Evolutionary conservation across 164 flowering plant species (phyloP), one percentile per base, ranked within the genome.

Genomic region (Berberis thunbergii): DNA sequence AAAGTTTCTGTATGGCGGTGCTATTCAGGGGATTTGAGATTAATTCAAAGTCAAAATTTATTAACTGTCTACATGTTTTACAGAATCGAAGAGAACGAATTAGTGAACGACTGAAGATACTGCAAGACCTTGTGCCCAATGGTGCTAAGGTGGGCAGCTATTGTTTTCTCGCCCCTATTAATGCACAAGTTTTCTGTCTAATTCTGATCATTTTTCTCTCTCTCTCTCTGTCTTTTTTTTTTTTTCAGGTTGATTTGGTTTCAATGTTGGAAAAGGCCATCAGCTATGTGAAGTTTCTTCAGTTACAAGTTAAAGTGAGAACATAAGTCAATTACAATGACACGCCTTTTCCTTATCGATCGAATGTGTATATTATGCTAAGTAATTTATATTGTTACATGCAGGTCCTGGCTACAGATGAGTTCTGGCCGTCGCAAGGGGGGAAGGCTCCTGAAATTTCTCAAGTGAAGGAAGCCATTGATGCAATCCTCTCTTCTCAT

Each of bases 211-310:
- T 49, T 46, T 46, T 49, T 12, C 50, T 49, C 59, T 43, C 26
- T 11, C 53, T 8, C 26, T 43, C 43, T 26, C 11, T 9, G 9
- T 26, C 6, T 60, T 4, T 11, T 59, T n/a, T 13, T n/a, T 63
- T 64, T 65, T 1, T 58, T 41, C 77, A 90, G 97, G 96, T 90
- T 75, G 98, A 93, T 81, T 69, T 93, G 76, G 96, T 90, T 3
- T 90, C 97, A 50, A 93, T 93, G 98, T 66, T 93, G 54, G 98
- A 93, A 68, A 90, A 93, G 74, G 97, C 98, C 43, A 86, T 87
- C 56, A 79, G 91, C 69, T 93, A 93, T 76, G 98, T 93, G 69
- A 93, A 93, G 73, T 93, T 93, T 73, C 94, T 93, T 45, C 98
- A 93, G 57, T 70, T 93, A 74, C 98, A 93, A 90, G 96, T 88